Conservation (phyloP, 164 flowering plant species). For the Sedum album region DNA sequence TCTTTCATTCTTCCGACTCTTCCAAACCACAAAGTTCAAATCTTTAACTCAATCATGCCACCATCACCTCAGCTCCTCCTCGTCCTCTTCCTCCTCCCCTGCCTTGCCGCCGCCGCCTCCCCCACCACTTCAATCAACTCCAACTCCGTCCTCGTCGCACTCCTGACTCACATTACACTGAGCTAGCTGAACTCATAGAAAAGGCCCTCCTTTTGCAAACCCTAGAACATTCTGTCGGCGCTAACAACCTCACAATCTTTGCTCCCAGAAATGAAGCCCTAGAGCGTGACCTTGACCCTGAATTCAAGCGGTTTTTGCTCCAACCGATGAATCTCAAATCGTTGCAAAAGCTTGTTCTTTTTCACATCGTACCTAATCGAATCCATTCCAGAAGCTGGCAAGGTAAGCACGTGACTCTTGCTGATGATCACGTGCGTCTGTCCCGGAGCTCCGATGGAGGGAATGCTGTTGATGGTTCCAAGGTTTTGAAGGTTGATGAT, state of each 20-base stretch:
- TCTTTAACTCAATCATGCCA: conserved; percentile 6
- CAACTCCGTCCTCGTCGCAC: conserved; percentile 67
- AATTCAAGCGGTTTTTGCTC: conserved; percentile 63
- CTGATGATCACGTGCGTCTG: conserved; percentile 21
- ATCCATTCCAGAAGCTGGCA: conserved; percentile 22
- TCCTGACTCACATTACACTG: conserved; percentile 82
- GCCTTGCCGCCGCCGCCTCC: conserved; percentile 4
- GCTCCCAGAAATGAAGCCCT: conserved; percentile 68
- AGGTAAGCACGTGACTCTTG: conserved; percentile 23
- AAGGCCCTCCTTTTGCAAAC: conserved; percentile 57
- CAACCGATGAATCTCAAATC: conserved; percentile 59
- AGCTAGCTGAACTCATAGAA: conserved; percentile 64
- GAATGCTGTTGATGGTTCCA: conserved; percentile 30
- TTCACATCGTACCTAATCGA: conserved; percentile 51
- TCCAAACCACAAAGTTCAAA: background rate
- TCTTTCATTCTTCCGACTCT: background rate
- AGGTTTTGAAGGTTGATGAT: conserved; percentile 46
- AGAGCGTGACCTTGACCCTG: conserved; percentile 66
- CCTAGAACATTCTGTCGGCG: conserved; percentile 50
- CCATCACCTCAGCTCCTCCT: conserved; percentile 4
- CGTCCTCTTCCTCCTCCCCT: background rate
- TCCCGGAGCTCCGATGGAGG: conserved; percentile 12
- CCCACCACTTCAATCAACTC: conserved; percentile 37
- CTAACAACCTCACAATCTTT: conserved; percentile 56
- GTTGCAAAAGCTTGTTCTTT: conserved; percentile 46